phyloP scores from a whole-genome alignment of 2,329 filamentous ascomycete species.

The Aspergillus jensenii region DNA sequence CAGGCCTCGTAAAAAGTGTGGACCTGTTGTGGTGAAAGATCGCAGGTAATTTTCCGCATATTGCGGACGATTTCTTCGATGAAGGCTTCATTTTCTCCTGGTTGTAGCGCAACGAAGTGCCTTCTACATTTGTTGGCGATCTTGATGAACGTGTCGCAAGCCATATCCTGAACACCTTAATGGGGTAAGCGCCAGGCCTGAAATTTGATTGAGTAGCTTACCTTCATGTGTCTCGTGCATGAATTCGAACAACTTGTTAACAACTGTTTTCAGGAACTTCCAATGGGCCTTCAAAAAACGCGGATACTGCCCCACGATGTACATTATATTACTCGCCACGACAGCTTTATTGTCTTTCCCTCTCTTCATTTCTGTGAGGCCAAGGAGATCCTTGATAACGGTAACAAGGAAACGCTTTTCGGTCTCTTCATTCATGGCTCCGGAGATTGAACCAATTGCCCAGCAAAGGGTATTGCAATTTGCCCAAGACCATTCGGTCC shows the following conservation, averaged over 20 bases:
- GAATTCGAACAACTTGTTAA: slow-evolving; percentile 99
- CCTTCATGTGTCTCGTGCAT: slow-evolving; percentile 99
- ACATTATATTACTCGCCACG: slow-evolving; percentile 99
- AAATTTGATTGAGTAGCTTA: slow-evolving; percentile 37
- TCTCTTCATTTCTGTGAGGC: slow-evolving; percentile 97
- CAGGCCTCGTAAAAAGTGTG: slow-evolving; percentile 99
- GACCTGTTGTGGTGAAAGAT: slow-evolving; percentile 93
- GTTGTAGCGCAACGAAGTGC: slow-evolving; percentile 94
- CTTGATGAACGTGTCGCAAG: slow-evolving; percentile 99
- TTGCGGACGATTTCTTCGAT: slow-evolving; percentile 98
- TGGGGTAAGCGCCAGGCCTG: slow-evolving; percentile 27
- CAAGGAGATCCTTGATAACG: slow-evolving; percentile 96
- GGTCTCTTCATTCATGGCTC: slow-evolving; percentile 99
- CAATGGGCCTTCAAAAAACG: slow-evolving; percentile 98
- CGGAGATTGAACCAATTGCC: slow-evolving; percentile 97
- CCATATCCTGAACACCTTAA: slow-evolving; percentile 95
- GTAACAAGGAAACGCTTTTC: slow-evolving; percentile 98
- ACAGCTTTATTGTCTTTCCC: slow-evolving; percentile 99
- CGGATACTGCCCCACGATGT: slow-evolving; percentile 98
- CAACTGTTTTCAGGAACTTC: slow-evolving; percentile 99
- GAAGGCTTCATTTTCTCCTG: slow-evolving; percentile 91
- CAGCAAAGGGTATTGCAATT: slow-evolving; percentile 99
- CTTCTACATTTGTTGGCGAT: slow-evolving; percentile 97
- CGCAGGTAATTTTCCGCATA: slow-evolving; percentile 92
- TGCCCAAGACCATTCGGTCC: slow-evolving; percentile 96